Evolutionary conservation across 78 protist genomes (phyloP), one percentile per base, ranked within the genome.

Genomic region (Dictyostelium brefeldianum): DNA sequence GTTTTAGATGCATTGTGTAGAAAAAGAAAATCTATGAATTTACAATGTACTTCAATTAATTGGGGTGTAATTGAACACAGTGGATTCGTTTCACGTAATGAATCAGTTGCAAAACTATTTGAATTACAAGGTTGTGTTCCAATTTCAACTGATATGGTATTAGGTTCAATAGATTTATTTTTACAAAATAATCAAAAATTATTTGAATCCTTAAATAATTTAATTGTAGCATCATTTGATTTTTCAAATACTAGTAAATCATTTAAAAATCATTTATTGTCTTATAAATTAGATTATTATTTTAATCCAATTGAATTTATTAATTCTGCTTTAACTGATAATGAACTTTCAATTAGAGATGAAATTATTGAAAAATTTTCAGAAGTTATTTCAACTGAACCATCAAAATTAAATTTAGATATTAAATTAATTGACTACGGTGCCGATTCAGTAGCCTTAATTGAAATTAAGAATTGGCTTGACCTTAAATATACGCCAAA

Each of bases 11-110:
- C 95, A 15, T 54, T 96, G n/a, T 22, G 59, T 9, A 3, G 14
- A 25, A 17, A 27, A 1, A 80, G 97, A 48, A 20, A 81, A 2
- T 41, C 70, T 0, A 14, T 18, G 1, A 90, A 84, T 2, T 20
- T 80, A 0, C 29, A 79, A 85, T 31, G 91, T 80, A 14, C 59
- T 41, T n/a, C 36, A 22, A 41, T 95, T 29, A 69, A 74, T 7
- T 92, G 85, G 89, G 97, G 97, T 47, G 78, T 93, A n/a, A 71
- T 89, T 47, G 57, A 71, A 31, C 46, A 43, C 0, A 53, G 59
- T 7, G 90, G 90, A 15, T 47, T 54, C 27, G 90, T 83, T 7
- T 48, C 81, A 14, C 57, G 77, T n/a, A 56, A 50, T 29, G 71
- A 83, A 73, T 57, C 90, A 12, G 62, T 85, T 27, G 11, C 46